Percentiles rank a stretch among this genome's conserved stretches.
Conservation (phyloP, 1,284 basidiomycete genomes). For the Cystobasidiaceae sp. region DNA sequence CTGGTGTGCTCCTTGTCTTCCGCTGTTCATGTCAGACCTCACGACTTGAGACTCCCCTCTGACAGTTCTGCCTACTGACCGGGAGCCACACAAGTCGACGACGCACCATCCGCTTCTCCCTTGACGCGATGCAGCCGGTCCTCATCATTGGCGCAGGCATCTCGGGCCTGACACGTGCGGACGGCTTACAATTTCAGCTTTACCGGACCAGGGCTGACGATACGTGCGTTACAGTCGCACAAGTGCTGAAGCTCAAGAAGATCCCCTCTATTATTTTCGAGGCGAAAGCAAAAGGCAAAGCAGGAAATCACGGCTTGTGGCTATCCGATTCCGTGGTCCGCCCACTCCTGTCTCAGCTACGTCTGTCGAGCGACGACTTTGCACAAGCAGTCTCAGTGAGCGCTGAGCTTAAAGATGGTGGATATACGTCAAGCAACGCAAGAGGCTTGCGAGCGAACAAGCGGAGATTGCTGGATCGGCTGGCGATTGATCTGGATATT, state of each 20-base stretch:
- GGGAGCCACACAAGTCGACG: too few relatives aligned
- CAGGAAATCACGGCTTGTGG: conserved; percentile 14
- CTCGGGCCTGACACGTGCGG: conserved; percentile 12
- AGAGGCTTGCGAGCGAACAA: conserved; percentile 16
- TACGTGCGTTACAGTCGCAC: conserved; percentile 2
- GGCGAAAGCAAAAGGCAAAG: neutral
- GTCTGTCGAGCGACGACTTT: neutral
- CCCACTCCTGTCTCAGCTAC: neutral
- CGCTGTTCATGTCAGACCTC: too few relatives aligned
- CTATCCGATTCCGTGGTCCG: neutral
- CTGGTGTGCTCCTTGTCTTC: too few relatives aligned
- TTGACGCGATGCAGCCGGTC: neutral
- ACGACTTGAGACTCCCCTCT: too few relatives aligned
- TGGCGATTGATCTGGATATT: conserved; percentile 9
- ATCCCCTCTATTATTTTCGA: conserved; percentile 22
- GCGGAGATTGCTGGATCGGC: conserved; percentile 9
- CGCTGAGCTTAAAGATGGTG: neutral
- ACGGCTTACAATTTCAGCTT: neutral
- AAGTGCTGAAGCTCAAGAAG: neutral
- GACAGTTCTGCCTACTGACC: too few relatives aligned
- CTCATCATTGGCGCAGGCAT: conserved; percentile 23
- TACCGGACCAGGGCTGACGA: neutral
- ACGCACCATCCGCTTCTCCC: too few relatives aligned
- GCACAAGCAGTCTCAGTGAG: neutral
- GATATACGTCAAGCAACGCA: neutral